phyloP scores from a whole-genome alignment of 192 early-diverging fungal genomes.

The Umbelopsis vinacea region DNA sequence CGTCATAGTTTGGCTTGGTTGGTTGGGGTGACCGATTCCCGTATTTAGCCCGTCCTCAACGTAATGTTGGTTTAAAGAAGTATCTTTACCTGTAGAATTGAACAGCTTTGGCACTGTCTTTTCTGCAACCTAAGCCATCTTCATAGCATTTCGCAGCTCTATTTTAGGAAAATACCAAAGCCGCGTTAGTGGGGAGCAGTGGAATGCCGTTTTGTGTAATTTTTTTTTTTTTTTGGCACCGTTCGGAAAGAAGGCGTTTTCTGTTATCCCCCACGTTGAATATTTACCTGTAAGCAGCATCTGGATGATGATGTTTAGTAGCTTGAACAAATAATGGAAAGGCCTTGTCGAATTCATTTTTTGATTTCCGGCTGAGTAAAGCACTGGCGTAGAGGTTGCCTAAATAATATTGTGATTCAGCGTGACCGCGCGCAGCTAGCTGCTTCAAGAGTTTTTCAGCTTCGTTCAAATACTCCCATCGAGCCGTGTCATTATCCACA shows the following conservation, averaged over 20 bases:
- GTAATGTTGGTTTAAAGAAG: neutral
- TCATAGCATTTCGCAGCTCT: slow-evolving; percentile 66
- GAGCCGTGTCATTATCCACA: slow-evolving; percentile 44
- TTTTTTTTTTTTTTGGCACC: neutral
- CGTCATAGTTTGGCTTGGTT: no score
- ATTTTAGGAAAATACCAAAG: neutral
- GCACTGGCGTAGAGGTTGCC: slow-evolving; percentile 68
- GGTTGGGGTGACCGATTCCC: neutral
- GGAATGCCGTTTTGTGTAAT: neutral
- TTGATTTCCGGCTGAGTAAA: slow-evolving; percentile 55
- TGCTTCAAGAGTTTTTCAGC: slow-evolving; percentile 66
- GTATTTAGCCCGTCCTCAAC: neutral
- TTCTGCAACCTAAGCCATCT: slow-evolving; percentile 63
- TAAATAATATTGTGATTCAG: slow-evolving; percentile 71
- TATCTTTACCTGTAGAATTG: slow-evolving; percentile 65
- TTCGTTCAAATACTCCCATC: slow-evolving; percentile 60
- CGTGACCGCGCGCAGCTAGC: slow-evolving; percentile 56
- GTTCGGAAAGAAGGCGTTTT: neutral
- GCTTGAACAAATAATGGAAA: slow-evolving; percentile 66
- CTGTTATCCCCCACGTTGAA: no score
- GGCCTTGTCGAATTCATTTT: slow-evolving; percentile 66
- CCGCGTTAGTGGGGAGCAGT: neutral
- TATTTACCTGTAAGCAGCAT: slow-evolving; percentile 65
- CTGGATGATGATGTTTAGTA: slow-evolving; percentile 68
- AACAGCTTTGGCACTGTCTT: slow-evolving; percentile 58